These are phyloP conservation scores for Candida dubliniensis DNA, from an alignment of 1,139 yeast species.

Conservation along the genomic window DNA sequence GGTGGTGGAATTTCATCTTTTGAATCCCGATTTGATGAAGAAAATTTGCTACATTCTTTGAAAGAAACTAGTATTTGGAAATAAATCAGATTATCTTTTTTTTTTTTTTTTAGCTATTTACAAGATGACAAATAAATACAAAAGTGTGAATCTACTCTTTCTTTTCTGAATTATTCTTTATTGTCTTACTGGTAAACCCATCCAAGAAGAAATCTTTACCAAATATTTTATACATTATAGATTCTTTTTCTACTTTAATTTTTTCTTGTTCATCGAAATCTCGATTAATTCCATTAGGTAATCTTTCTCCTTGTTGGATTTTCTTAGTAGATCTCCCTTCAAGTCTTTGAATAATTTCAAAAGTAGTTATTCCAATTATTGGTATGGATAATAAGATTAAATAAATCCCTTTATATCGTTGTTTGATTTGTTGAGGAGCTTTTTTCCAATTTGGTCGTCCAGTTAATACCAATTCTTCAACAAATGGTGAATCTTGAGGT, in stretches of 20 bases:
- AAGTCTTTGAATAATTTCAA: conserved; percentile 38
- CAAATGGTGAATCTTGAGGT: conserved; percentile 31
- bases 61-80: conserved; percentile 29
- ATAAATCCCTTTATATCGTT: conserved; percentile 41
- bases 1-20: conserved; percentile 32
- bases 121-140: conserved; percentile 7
- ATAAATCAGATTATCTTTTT: conserved; percentile 13
- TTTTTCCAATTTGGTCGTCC: conserved; percentile 49
- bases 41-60: conserved; percentile 31
- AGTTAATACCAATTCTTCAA: conserved; percentile 36
- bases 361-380: conserved; percentile 33
- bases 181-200: conserved; percentile 47
- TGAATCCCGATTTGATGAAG: conserved; percentile 38
- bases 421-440: conserved; percentile 42
- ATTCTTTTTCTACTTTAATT: conserved; percentile 39
- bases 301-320: conserved; percentile 43
- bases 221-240: conserved; percentile 40
- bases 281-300: conserved; percentile 34
- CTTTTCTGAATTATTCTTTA: conserved; percentile 19
- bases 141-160: conserved; percentile 6
- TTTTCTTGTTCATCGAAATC: conserved; percentile 43
- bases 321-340: conserved; percentile 46
- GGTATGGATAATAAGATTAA: conserved; percentile 44
- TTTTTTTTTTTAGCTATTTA: conserved; percentile 2
- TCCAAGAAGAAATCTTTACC: conserved; percentile 48